Conservation (phyloP, 768 basidiomycete species). For the Leccinum rimulosum region DNA sequence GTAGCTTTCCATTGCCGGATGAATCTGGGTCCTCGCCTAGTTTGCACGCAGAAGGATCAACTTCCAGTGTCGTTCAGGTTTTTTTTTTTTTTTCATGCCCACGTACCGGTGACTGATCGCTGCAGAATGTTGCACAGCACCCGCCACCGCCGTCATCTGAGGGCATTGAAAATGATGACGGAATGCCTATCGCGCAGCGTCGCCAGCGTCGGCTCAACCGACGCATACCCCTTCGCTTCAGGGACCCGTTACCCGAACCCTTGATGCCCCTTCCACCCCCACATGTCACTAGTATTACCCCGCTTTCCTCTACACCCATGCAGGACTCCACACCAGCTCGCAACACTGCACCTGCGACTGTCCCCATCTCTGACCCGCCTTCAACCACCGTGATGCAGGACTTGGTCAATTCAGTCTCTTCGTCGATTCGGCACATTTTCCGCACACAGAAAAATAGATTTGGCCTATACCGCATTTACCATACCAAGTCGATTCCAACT, state of each 20-base stretch:
- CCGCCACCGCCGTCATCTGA: neutral
- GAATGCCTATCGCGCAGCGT: neutral
- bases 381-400: no score
- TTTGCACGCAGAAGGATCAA: no score
- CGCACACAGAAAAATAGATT: neutral
- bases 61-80: no score
- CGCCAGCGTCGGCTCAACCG: neutral
- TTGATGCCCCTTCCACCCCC: neutral
- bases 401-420: neutral
- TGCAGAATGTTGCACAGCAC: no score
- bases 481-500: neutral
- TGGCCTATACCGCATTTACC: neutral
- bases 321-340: neutral
- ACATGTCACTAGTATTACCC: no score
- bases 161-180: neutral
- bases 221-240: neutral
- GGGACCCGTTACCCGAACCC: neutral
- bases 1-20: no score
- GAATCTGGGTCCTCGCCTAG: no score
- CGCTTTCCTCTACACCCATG: no score
- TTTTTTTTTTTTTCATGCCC: no score
- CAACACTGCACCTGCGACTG: neutral
- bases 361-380: neutral
- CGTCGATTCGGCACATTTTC: neutral
- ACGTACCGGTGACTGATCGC: no score